Conservation (phyloP, 2,329 filamentous ascomycete genomes). For the Tolypocladium endophyticum region DNA sequence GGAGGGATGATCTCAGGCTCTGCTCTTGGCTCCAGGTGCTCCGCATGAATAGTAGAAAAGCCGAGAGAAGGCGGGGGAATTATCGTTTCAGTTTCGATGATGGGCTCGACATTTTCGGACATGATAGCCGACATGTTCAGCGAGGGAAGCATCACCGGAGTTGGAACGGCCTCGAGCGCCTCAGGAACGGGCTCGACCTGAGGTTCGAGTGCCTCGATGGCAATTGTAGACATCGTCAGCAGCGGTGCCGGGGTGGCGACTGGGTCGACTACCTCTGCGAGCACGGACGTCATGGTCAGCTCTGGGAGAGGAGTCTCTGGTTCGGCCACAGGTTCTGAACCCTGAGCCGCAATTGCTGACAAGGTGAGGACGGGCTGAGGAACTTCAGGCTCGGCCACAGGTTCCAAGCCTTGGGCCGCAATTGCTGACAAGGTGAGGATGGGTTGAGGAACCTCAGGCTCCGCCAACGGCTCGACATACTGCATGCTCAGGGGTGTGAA, state of each 20-base stretch:
- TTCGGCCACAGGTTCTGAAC: constrained; percentile 15
- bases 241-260: constrained; percentile 4
- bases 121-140: constrained; percentile 8
- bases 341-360: constrained; percentile 14
- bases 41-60: constrained; percentile 18
- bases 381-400: constrained; percentile 12
- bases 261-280: constrained; percentile 8
- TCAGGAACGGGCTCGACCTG: constrained; percentile 8
- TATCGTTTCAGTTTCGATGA: constrained; percentile 12
- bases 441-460: constrained; percentile 10
- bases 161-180: not conserved
- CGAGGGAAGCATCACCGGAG: not conserved
- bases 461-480: constrained; percentile 17
- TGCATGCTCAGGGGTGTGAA: constrained; percentile 16
- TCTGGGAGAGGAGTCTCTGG: constrained; percentile 12
- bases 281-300: constrained; percentile 15
- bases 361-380: constrained; percentile 12
- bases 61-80: constrained; percentile 10
- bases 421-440: constrained; percentile 16
- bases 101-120: constrained; percentile 14
- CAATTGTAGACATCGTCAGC: constrained; percentile 20
- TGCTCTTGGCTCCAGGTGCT: constrained; percentile 23
- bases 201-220: constrained; percentile 18
- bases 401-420: constrained; percentile 13
- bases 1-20: constrained; percentile 12